Percentiles rank a stretch among this genome's conserved stretches.
Conservation (phyloP, 2,329 filamentous ascomycete genomes). For the Colletotrichum phormii region DNA sequence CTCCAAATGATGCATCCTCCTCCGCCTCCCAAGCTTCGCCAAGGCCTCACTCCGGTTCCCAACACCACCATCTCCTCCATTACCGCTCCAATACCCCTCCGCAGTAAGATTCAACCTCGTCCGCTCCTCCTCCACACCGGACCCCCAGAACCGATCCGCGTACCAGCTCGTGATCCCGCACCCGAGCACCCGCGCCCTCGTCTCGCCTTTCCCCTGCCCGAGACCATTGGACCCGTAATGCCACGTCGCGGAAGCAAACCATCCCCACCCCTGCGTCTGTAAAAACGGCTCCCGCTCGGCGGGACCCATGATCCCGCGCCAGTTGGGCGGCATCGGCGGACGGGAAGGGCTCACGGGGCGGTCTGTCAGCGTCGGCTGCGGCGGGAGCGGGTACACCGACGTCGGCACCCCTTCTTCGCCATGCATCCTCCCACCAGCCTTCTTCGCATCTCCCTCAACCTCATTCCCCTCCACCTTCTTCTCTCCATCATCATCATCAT, state of each 20-base stretch:
- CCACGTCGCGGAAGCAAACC: slow-evolving; percentile 57
- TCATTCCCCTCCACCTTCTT: neutral
- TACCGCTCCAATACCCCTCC: slow-evolving; percentile 52
- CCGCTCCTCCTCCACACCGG: slow-evolving; percentile 47
- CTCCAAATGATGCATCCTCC: slow-evolving; percentile 51
- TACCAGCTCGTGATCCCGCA: slow-evolving; percentile 61
- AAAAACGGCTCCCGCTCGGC: slow-evolving; percentile 52
- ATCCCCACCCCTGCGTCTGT: slow-evolving; percentile 53
- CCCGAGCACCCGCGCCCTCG: slow-evolving; percentile 50
- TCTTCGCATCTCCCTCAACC: neutral
- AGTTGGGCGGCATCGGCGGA: slow-evolving; percentile 51
- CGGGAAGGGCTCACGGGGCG: slow-evolving; percentile 48
- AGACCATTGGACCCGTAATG: slow-evolving; percentile 54
- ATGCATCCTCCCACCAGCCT: neutral
- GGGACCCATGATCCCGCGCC: slow-evolving; percentile 41
- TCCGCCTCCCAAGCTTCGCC: slow-evolving; percentile 48
- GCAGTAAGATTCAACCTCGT: slow-evolving; percentile 53
- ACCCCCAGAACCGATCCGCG: slow-evolving; percentile 46
- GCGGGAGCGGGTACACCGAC: slow-evolving; percentile 51
- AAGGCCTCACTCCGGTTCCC: slow-evolving; percentile 45
- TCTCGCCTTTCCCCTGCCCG: slow-evolving; percentile 54
- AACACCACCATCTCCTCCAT: slow-evolving; percentile 27
- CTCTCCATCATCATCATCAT: neutral
- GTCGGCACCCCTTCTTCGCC: slow-evolving; percentile 32
- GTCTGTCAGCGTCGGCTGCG: slow-evolving; percentile 49